phyloP scores from a whole-genome alignment of 257 asterid genomes.

The Jacaranda mimosifolia region DNA sequence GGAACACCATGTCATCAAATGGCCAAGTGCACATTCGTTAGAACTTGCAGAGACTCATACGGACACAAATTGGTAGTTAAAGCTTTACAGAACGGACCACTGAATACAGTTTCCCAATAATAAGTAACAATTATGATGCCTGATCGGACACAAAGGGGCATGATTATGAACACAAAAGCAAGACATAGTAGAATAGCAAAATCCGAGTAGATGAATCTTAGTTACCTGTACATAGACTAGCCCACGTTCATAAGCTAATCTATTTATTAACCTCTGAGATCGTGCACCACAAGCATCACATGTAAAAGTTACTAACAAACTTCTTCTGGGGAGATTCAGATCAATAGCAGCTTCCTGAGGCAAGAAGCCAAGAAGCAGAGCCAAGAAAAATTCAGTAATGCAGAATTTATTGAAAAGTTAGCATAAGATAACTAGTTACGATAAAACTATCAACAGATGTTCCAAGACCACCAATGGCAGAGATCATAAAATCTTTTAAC shows the following conservation, averaged over 20 bases:
- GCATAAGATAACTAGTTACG: constrained; percentile 16
- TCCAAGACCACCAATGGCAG: constrained; percentile 14
- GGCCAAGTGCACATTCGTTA: too few species aligned
- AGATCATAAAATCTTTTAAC: constrained; percentile 8
- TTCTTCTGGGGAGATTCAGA: constrained; percentile 89
- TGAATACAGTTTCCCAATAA: not conserved
- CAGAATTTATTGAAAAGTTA: not conserved
- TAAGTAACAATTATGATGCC: constrained; percentile 7
- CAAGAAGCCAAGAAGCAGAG: constrained; percentile 34
- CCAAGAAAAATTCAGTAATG: not conserved
- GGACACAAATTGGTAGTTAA: not conserved
- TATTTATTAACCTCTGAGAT: constrained; percentile 76
- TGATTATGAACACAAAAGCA: not conserved
- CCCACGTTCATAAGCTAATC: constrained; percentile 95
- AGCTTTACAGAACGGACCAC: constrained; percentile 9
- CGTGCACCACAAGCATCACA: constrained; percentile 77
- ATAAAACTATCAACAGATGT: constrained; percentile 10
- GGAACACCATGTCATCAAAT: too few species aligned
- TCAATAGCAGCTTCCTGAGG: constrained; percentile 70
- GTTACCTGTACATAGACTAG: constrained; percentile 89
- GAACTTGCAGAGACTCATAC: too few species aligned
- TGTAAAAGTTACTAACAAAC: constrained; percentile 76
- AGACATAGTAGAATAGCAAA: constrained; percentile 2
- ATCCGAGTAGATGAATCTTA: not conserved
- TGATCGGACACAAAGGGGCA: not conserved